Conservation (phyloP, 202 grass and related monocot genomes). For the Zizania palustris region DNA sequence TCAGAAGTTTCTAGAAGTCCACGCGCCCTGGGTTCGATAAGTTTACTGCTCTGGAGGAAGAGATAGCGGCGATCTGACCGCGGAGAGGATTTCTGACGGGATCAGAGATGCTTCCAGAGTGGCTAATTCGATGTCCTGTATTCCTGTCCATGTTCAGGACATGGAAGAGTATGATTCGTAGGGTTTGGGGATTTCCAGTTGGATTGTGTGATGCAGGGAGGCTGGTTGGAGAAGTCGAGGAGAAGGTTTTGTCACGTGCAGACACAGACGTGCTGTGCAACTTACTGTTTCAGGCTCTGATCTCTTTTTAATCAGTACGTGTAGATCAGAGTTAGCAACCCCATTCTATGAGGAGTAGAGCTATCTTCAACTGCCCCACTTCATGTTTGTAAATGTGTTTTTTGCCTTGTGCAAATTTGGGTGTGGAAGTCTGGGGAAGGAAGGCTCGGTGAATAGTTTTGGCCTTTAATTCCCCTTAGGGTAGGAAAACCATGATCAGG, state of each 20-base stretch:
- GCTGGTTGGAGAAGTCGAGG: neutral
- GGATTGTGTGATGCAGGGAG: neutral
- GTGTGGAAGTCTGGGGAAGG: neutral
- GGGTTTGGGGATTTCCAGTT: constrained; percentile 5
- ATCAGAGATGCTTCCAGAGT: too few relatives aligned
- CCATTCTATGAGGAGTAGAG: neutral
- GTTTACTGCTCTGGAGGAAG: too few relatives aligned
- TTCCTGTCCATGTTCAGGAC: neutral
- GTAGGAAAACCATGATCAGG: neutral
- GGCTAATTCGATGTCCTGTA: constrained; percentile 5
- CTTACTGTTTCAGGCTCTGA: neutral
- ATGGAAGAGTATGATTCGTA: neutral
- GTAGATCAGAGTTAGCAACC: constrained; percentile 8
- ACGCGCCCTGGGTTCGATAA: neutral
- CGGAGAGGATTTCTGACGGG: too few relatives aligned
- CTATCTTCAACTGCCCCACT: constrained; percentile 16
- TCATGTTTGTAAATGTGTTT: constrained; percentile 3
- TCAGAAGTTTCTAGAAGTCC: constrained; percentile 23
- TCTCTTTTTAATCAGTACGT: constrained; percentile 13
- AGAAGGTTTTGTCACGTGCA: neutral
- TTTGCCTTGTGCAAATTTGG: neutral
- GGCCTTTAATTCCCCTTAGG: neutral
- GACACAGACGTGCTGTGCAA: neutral
- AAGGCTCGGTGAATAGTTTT: neutral
- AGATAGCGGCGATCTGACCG: too few relatives aligned